Conservation (phyloP, 2,329 filamentous ascomycete genomes). For the Hawksworthiomyces lignivorus region DNA sequence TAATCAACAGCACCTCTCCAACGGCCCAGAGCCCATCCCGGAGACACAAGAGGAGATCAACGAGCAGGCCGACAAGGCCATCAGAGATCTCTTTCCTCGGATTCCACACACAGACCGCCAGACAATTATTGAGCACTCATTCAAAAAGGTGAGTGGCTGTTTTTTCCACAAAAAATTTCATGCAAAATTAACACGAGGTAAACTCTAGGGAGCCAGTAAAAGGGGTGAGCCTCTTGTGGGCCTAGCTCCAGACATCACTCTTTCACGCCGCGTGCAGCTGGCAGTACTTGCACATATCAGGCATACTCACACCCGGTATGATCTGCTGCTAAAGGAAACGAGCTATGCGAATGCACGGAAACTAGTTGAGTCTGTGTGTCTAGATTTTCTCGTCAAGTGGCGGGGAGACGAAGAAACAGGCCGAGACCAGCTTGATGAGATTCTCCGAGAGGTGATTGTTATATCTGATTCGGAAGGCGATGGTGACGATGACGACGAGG, state of each 20-base stretch:
- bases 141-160: constrained; percentile 45
- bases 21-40: constrained; percentile 51
- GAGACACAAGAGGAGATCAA: constrained; percentile 53
- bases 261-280: constrained; percentile 56
- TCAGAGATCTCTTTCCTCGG: constrained; percentile 56
- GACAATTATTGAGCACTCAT: constrained; percentile 55
- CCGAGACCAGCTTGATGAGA: constrained; percentile 59
- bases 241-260: constrained; percentile 44
- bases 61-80: constrained; percentile 52
- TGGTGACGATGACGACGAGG: constrained; percentile 30
- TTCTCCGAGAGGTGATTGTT: constrained; percentile 57
- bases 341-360: constrained; percentile 53
- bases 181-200: background rate
- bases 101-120: constrained; percentile 58
- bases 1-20: constrained; percentile 13
- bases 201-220: constrained; percentile 37
- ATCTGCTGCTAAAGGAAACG: constrained; percentile 50
- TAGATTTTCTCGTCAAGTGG: constrained; percentile 63
- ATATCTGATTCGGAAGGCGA: constrained; percentile 54
- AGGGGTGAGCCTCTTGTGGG: constrained; percentile 51
- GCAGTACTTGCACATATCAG: constrained; percentile 60
- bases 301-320: constrained; percentile 60
- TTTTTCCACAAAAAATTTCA: background rate
- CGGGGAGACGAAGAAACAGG: constrained; percentile 63
- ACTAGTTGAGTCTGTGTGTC: constrained; percentile 51